These are phyloP conservation scores for Heritiera fomes DNA, from an alignment of 345 rosid species.

Conservation along the genomic window DNA sequence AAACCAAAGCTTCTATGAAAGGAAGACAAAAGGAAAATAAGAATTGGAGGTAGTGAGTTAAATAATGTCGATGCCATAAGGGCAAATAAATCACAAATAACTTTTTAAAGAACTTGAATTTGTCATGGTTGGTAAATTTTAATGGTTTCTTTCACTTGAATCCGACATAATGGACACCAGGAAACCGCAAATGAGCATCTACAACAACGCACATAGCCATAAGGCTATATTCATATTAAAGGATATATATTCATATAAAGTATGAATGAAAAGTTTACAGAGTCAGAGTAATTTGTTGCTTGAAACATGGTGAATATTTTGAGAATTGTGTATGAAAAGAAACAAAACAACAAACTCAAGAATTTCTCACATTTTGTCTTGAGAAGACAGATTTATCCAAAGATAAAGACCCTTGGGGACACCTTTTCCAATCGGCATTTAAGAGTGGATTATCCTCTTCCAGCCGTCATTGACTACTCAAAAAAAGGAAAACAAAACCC, in stretches of 20 bases:
- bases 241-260: background rate
- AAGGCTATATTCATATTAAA: too few relatives aligned
- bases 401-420: slow-evolving; percentile 74
- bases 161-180: slow-evolving; percentile 85
- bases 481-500: background rate
- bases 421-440: slow-evolving; percentile 89
- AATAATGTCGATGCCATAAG: too few relatives aligned
- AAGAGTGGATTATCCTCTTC: slow-evolving; percentile 93
- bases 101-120: background rate
- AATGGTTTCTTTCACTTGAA: slow-evolving; percentile 62
- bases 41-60: too few relatives aligned
- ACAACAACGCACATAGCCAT: too few relatives aligned
- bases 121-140: slow-evolving; percentile 68
- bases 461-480: slow-evolving; percentile 96
- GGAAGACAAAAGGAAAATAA: too few relatives aligned
- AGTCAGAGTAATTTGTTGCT: background rate
- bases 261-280: background rate
- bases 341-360: background rate
- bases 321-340: background rate
- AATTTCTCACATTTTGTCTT: slow-evolving; percentile 70
- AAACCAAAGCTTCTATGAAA: too few relatives aligned
- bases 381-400: slow-evolving; percentile 92
- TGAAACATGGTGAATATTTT: background rate
- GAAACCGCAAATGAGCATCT: slow-evolving; percentile 57
- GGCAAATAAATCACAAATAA: background rate